These are phyloP conservation scores for Exserohilum turcica DNA, from an alignment of 2,329 filamentous ascomycete species.

Conservation along the genomic window DNA sequence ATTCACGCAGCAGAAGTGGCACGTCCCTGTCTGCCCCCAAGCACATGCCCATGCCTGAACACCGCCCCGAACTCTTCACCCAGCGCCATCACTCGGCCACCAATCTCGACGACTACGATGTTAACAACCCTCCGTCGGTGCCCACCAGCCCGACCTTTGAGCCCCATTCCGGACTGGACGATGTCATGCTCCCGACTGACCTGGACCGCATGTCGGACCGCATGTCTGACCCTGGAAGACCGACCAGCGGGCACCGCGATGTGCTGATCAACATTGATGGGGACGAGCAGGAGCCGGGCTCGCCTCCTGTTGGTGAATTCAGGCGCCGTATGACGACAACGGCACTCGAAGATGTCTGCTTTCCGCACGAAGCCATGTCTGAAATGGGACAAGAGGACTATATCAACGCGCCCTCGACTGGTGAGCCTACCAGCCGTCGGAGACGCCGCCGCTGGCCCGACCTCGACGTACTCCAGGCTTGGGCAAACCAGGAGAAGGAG, in stretches of 20 bases:
- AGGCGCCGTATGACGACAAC: constrained; percentile 55
- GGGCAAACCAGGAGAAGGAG: constrained; percentile 89
- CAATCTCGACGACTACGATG: constrained; percentile 58
- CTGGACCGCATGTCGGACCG: constrained; percentile 46
- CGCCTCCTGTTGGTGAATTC: constrained; percentile 36
- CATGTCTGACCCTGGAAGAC: constrained; percentile 27
- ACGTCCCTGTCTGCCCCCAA: constrained; percentile 42
- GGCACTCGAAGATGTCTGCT: constrained; percentile 89
- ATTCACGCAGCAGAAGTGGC: constrained; percentile 37
- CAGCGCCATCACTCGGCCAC: constrained; percentile 38
- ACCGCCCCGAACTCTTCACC: constrained; percentile 31
- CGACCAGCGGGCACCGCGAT: constrained; percentile 46
- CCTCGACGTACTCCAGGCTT: constrained; percentile 80
- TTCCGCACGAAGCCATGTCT: constrained; percentile 78
- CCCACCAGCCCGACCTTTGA: constrained; percentile 63
- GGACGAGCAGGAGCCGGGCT: constrained; percentile 57
- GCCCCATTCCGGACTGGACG: constrained; percentile 59
- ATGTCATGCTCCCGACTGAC: constrained; percentile 73
- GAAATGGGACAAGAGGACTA: constrained; percentile 80
- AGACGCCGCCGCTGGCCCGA: constrained; percentile 78
- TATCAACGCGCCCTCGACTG: constrained; percentile 55
- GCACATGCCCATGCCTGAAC: constrained; percentile 19
- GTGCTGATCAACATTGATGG: constrained; percentile 58
- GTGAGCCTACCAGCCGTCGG: constrained; percentile 51
- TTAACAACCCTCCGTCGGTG: constrained; percentile 69